Evolutionary conservation across 2,329 filamentous ascomycete species (phyloP), one percentile per base, ranked within the genome.

Genomic region (Cryphonectria nitschkei): DNA sequence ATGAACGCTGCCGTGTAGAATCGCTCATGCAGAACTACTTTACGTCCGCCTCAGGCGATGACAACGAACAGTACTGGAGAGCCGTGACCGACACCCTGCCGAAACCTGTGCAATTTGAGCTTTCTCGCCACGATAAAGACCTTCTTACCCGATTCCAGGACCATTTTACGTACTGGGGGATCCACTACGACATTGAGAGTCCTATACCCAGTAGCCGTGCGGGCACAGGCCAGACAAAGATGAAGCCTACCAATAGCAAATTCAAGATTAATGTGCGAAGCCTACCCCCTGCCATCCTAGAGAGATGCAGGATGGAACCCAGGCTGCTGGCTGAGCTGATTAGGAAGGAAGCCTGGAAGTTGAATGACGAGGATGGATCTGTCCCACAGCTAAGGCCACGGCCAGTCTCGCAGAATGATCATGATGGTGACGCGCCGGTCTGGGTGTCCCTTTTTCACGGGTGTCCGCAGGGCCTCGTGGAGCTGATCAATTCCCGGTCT

Each of bases 1-100:
- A 98, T 78, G 96, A 99, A 82, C 88, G 96, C 62, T 90, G 92
- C 73, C 90, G 90, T 1, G 87, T 98, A 0, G 96, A 99, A 78
- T 78, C 80, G 0, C 84, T 99, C 0, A 89, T 97, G 78, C 75
- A 75, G 0, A 74, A 74, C 7, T 89, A 88, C 69, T 89, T 89
- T 73, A 62, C 65, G 3, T 3, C 54, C 6, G n/a, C 72, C 4
- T 68, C 70, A 72, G 4, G 37, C 26, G 65, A 46, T 0, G 70
- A 64, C 1, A 71, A 68, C 4, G 32, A 65, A 2, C 22, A 75
- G 1, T 32, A 8, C 13, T 56, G 60, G 75, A 72, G 70, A 29
- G 79, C 79, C 0, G 73, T 75, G 9, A 80, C 81, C 0, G 81
- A 85, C 26, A 14, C 70, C 0, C 75, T 90, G 0, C 81, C 82